Evolutionary conservation across 2,329 filamentous ascomycete genomes (phyloP).

Genomic region (Pseudogymnoascus sp.): DNA sequence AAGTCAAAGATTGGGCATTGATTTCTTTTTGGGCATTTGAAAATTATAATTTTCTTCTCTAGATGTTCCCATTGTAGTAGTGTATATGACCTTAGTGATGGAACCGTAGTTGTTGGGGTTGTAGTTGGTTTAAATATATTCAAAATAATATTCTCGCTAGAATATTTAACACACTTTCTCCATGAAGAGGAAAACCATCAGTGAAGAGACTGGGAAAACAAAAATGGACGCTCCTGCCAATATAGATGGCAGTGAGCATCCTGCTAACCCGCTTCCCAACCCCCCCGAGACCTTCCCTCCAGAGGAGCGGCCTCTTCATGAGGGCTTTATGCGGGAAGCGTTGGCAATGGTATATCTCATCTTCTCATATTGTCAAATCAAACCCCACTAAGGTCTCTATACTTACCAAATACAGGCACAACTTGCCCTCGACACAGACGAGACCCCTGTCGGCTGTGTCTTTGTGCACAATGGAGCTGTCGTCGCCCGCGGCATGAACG

Average conservation of each 20-base stretch:
- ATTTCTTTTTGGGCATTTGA: too few species aligned
- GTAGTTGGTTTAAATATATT: not conserved
- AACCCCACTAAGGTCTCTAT: constrained; percentile 1
- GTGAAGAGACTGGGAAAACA: constrained; percentile 4
- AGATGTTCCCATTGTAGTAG: not conserved
- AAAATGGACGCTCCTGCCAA: constrained; percentile 8
- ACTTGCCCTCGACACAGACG: constrained; percentile 73
- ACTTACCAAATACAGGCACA: constrained; percentile 53
- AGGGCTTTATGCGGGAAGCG: constrained; percentile 71
- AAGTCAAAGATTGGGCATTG: too few species aligned
- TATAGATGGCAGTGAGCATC: constrained; percentile 6
- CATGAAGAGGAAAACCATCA: constrained; percentile 1
- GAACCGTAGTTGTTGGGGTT: not conserved
- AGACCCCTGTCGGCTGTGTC: constrained; percentile 95
- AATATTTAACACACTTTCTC: not conserved
- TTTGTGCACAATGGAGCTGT: constrained; percentile 72
- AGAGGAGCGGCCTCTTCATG: not conserved
- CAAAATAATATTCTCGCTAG: not conserved
- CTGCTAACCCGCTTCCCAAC: not conserved
- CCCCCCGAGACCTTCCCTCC: not conserved
- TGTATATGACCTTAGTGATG: not conserved
- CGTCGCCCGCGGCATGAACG: constrained; percentile 91
- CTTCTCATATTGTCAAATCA: not conserved
- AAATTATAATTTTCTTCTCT: not conserved
- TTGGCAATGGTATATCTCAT: constrained; percentile 63